phyloP scores from a whole-genome alignment of 2,329 filamentous ascomycete genomes.

The Colletotrichum nymphaeae region DNA sequence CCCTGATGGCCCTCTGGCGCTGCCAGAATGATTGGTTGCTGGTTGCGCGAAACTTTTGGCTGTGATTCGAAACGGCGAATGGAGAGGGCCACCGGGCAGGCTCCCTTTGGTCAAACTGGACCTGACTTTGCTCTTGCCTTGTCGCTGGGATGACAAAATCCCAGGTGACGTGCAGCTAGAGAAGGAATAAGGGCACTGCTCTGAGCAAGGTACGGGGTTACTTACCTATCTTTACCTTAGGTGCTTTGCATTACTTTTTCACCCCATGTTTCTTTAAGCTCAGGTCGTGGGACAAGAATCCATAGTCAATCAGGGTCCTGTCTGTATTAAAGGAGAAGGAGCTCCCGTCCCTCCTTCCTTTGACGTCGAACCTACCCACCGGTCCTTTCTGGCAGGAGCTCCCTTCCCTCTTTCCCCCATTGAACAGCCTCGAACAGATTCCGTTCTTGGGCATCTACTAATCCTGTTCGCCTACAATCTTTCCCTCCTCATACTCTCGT shows the following conservation, averaged over 20 bases:
- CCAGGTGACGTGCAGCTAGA: conserved; percentile 1
- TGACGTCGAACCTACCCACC: conserved; percentile 11
- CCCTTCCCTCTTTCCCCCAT: background rate
- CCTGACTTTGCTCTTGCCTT: conserved; percentile 20
- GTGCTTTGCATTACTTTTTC: conserved; percentile 2
- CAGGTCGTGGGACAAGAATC: conserved; percentile 5
- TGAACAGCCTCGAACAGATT: conserved; percentile 11
- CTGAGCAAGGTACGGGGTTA: background rate
- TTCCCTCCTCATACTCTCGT: conserved; percentile 2
- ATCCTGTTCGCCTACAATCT: conserved; percentile 31
- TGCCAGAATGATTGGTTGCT: conserved; percentile 27
- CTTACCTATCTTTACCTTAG: background rate
- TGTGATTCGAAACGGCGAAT: conserved; percentile 30
- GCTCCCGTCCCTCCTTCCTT: conserved; percentile 26
- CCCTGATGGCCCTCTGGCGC: conserved; percentile 18
- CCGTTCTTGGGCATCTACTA: conserved; percentile 14
- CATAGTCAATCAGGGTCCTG: background rate
- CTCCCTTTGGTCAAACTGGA: conserved; percentile 19
- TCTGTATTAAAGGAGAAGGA: conserved; percentile 30
- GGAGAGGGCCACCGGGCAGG: conserved; percentile 8
- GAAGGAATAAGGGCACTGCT: conserved; percentile 13
- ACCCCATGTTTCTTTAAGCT: conserved; percentile 19
- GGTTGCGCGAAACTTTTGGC: conserved; percentile 28
- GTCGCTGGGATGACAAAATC: background rate
- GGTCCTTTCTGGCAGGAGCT: conserved; percentile 27